Percentiles rank a stretch among this genome's conserved stretches.
Conservation (phyloP, 371 early-diverging fungal genomes). For the Apophysomyces sp. region DNA sequence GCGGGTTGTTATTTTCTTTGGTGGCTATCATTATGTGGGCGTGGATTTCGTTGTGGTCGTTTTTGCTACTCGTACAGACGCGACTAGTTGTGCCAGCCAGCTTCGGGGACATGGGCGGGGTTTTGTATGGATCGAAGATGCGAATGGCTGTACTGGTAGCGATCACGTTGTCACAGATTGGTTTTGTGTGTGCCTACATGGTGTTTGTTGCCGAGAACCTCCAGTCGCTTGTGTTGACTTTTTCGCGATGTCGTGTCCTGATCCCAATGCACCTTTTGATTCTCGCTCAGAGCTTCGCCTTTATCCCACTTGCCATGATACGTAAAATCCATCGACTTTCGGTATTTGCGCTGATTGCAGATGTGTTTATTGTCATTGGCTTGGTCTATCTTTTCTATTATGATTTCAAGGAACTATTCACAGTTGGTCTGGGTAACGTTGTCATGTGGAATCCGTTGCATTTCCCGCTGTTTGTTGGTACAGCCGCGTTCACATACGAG, state of each 20-base stretch:
- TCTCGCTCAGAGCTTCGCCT: constrained; percentile 70
- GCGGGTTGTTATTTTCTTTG: constrained; percentile 65
- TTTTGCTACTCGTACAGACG: constrained; percentile 63
- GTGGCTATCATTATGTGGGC: constrained; percentile 55
- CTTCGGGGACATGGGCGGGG: constrained; percentile 71
- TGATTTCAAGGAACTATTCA: constrained; percentile 59
- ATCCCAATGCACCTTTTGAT: constrained; percentile 63
- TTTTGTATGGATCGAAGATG: constrained; percentile 74
- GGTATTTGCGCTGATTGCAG: constrained; percentile 79
- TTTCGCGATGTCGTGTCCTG: constrained; percentile 56
- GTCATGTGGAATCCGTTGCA: constrained; percentile 64
- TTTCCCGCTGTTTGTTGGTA: constrained; percentile 83
- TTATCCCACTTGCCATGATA: constrained; percentile 81
- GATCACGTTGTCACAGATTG: constrained; percentile 83
- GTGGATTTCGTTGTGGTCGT: constrained; percentile 58
- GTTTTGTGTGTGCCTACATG: constrained; percentile 87
- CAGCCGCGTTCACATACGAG: constrained; percentile 90
- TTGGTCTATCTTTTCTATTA: constrained; percentile 74
- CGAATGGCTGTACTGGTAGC: constrained; percentile 71
- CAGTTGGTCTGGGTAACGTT: constrained; percentile 60
- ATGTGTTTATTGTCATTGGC: constrained; percentile 84
- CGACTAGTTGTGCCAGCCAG: constrained; percentile 58
- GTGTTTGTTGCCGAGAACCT: constrained; percentile 87
- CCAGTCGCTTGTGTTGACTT: constrained; percentile 63
- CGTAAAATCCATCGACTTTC: constrained; percentile 81